Conservation (phyloP, 345 rosid species). For the Camelina sativa region DNA sequence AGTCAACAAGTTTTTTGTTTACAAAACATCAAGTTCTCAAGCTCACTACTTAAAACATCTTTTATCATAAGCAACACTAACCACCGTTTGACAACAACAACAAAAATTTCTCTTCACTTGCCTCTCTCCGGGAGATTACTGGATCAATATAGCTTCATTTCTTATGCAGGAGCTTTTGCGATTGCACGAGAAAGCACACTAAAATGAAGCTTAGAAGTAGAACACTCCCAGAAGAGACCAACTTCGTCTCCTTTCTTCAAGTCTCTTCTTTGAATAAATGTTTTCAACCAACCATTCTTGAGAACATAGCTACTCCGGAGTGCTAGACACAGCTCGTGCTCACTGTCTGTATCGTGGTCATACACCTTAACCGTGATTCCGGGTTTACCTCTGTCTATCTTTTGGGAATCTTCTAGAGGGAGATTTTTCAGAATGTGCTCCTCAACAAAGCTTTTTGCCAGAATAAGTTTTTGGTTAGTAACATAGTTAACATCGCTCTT, state of each 20-base stretch:
- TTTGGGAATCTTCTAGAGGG: neutral
- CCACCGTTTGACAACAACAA: too few relatives aligned
- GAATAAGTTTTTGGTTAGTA: neutral
- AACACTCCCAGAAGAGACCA: slow-evolving; percentile 8
- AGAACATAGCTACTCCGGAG: neutral
- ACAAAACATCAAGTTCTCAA: too few relatives aligned
- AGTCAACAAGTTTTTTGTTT: too few relatives aligned
- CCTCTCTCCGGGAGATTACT: neutral
- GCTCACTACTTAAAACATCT: too few relatives aligned
- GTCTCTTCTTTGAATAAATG: neutral
- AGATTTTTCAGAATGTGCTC: slow-evolving; percentile 14
- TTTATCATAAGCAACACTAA: neutral
- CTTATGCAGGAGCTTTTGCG: slow-evolving; percentile 9
- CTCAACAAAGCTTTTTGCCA: slow-evolving; percentile 1
- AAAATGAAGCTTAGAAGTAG: slow-evolving; percentile 19
- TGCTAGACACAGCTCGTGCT: neutral
- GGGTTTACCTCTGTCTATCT: neutral
- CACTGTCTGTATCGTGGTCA: neutral
- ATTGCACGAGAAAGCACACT: neutral
- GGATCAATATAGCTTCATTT: neutral
- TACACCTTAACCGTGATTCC: slow-evolving; percentile 14
- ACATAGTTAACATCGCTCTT: neutral
- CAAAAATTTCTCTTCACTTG: too few relatives aligned
- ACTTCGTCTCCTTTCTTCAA: neutral
- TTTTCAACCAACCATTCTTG: neutral